Evolutionary conservation across 345 rosid species (phyloP).

Genomic region (Pugionium cornutum): DNA sequence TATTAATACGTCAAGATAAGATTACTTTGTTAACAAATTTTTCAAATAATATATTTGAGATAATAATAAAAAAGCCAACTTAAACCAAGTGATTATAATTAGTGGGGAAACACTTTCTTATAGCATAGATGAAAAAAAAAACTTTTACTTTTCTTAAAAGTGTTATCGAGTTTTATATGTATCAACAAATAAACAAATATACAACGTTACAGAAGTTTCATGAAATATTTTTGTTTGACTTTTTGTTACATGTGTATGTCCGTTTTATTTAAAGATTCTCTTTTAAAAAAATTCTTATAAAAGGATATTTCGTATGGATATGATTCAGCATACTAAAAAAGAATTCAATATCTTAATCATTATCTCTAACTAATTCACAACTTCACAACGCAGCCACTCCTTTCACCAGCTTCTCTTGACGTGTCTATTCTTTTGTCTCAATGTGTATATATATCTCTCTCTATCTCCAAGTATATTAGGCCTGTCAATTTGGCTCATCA

Average conservation of each 20-base stretch:
- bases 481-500: too few relatives aligned
- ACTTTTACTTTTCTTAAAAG: too few relatives aligned
- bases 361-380: constrained; percentile 36
- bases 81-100: too few relatives aligned
- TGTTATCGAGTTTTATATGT: background rate
- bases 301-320: constrained; percentile 23
- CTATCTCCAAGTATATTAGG: constrained; percentile 15
- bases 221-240: constrained; percentile 26
- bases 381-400: constrained; percentile 27
- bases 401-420: constrained; percentile 32
- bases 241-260: constrained; percentile 6
- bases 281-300: background rate
- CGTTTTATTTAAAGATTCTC: constrained; percentile 18
- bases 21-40: too few relatives aligned
- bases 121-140: too few relatives aligned
- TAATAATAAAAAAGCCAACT: too few relatives aligned
- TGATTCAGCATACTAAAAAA: background rate
- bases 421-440: constrained; percentile 25
- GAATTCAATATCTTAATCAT: constrained; percentile 31
- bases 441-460: constrained; percentile 13
- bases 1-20: too few relatives aligned
- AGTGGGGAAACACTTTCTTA: too few relatives aligned
- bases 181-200: background rate
- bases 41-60: too few relatives aligned
- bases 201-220: constrained; percentile 20